phyloP scores from a whole-genome alignment of 768 basidiomycete genomes.

The Panellus pusillus region DNA sequence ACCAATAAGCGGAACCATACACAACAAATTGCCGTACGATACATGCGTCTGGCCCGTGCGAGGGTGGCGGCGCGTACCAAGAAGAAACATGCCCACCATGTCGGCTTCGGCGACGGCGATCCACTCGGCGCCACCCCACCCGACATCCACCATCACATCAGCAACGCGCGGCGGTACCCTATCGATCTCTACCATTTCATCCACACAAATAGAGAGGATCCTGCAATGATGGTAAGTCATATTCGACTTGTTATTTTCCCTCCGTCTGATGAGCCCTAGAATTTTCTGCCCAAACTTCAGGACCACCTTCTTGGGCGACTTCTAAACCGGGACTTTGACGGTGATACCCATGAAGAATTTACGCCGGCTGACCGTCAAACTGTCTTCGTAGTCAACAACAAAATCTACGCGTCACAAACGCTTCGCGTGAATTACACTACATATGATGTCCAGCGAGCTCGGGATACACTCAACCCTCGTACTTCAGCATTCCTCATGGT shows the following conservation, averaged over 20 bases:
- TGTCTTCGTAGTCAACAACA: slow-evolving; percentile 22
- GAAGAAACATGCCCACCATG: slow-evolving; percentile 1
- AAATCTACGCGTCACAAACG: slow-evolving; percentile 28
- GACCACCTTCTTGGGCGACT: slow-evolving; percentile 35
- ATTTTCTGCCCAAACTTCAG: slow-evolving; percentile 34
- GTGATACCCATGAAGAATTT: slow-evolving; percentile 28
- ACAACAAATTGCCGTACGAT: slow-evolving; percentile 29
- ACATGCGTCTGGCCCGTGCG: slow-evolving; percentile 9
- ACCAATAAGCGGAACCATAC: slow-evolving; percentile 35
- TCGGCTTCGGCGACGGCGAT: slow-evolving; percentile 1
- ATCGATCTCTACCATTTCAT: slow-evolving; percentile 22
- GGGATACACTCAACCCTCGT: slow-evolving; percentile 33
- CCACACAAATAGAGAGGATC: slow-evolving; percentile 8
- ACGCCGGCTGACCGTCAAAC: slow-evolving; percentile 23
- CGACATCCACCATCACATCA: slow-evolving; percentile 21
- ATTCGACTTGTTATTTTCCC: neutral
- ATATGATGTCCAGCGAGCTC: slow-evolving; percentile 33
- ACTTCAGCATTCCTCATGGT: slow-evolving; percentile 28
- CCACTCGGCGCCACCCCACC: slow-evolving; percentile 1
- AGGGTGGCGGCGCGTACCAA: neutral
- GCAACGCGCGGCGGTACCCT: slow-evolving; percentile 17
- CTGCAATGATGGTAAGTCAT: slow-evolving; percentile 23
- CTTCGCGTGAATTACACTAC: slow-evolving; percentile 37
- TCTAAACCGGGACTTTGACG: slow-evolving; percentile 26
- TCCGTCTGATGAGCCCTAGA: slow-evolving; percentile 11